Percentiles rank a stretch among this genome's conserved stretches.
Conservation (phyloP, 345 rosid species). For the Raphanus sativus region DNA sequence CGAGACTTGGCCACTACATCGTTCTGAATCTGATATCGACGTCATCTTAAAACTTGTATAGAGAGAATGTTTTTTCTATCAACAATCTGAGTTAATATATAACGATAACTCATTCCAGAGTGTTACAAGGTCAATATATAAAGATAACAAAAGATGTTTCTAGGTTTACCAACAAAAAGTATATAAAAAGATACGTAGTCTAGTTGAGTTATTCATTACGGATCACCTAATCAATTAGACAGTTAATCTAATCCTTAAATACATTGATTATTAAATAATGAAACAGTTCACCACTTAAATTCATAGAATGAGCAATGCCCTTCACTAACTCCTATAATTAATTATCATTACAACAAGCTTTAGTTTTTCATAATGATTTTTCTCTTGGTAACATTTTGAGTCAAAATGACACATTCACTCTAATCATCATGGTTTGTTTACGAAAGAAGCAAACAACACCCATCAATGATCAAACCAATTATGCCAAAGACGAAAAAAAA, state of each 20-base stretch:
- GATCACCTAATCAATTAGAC: constrained; percentile 19
- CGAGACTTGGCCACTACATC: constrained; percentile 10
- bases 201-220: constrained; percentile 14
- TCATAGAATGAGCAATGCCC: constrained; percentile 20
- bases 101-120: neutral
- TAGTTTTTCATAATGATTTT: neutral
- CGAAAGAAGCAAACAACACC: constrained; percentile 19
- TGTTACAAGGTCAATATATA: neutral
- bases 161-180: neutral
- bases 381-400: neutral
- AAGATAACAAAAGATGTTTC: neutral
- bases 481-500: too few relatives aligned
- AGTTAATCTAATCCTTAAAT: constrained; percentile 1
- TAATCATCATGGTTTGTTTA: constrained; percentile 21
- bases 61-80: neutral
- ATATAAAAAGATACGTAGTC: neutral
- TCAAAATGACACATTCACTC: neutral
- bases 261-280: neutral
- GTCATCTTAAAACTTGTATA: neutral
- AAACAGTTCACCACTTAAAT: constrained; percentile 7
- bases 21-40: neutral
- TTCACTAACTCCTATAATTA: constrained; percentile 29
- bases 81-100: neutral
- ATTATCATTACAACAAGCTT: constrained; percentile 23
- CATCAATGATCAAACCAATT: constrained; percentile 17